Percentiles rank a stretch among this genome's conserved stretches.
These are phyloP conservation scores for Oemleria cerasiformis DNA, from an alignment of 306 rosid genomes.

Conservation along the genomic window DNA sequence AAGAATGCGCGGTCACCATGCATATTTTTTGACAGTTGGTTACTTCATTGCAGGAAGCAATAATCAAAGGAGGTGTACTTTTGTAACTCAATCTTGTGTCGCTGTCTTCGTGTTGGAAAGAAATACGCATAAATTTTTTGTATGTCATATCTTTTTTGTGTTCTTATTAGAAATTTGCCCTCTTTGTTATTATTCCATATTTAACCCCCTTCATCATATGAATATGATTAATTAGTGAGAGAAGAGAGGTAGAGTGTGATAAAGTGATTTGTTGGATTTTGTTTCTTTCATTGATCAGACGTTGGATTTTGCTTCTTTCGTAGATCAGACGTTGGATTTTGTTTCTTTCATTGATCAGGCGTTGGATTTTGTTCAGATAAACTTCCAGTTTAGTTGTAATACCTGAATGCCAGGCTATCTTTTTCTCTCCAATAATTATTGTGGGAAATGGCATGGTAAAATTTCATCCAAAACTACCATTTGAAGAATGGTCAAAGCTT, in stretches of 20 bases:
- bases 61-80: slow-evolving; percentile 35
- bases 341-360: not conserved
- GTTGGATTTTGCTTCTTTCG: too few relatives aligned
- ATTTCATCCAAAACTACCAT: too few relatives aligned
- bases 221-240: slow-evolving; percentile 5
- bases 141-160: not conserved
- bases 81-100: slow-evolving; percentile 22
- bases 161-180: not conserved
- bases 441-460: too few relatives aligned
- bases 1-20: slow-evolving; percentile 12
- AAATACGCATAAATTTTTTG: slow-evolving; percentile 20
- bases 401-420: too few relatives aligned
- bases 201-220: not conserved
- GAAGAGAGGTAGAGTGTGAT: not conserved
- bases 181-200: slow-evolving; percentile 25
- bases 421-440: too few relatives aligned
- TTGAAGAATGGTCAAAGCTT: too few relatives aligned
- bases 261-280: not conserved
- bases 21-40: slow-evolving; percentile 13
- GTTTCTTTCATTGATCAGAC: not conserved
- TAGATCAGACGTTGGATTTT: slow-evolving; percentile 8
- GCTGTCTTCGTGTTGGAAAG: slow-evolving; percentile 22
- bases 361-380: not conserved
- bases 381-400: too few relatives aligned
- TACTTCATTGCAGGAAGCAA: slow-evolving; percentile 34